Evolutionary conservation across 176 grass and related monocot genomes (phyloP).

Genomic region (Lolium perenne): DNA sequence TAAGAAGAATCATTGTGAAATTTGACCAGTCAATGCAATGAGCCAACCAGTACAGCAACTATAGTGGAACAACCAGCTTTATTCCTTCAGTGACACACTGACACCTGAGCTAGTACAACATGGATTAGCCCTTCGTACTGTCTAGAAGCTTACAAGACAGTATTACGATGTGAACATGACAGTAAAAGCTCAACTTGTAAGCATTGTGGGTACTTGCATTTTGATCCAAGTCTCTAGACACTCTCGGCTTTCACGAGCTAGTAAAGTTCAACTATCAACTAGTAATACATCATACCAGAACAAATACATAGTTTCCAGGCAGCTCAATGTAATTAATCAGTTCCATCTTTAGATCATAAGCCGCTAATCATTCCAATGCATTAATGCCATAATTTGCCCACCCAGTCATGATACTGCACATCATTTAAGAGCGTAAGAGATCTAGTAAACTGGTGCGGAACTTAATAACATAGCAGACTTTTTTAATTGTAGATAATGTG

Average conservation of each 20-base stretch:
- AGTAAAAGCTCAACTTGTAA: constrained; percentile 9
- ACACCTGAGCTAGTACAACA: constrained; percentile 1
- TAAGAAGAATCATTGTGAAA: constrained; percentile 34
- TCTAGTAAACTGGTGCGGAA: constrained; percentile 24
- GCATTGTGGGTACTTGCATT: constrained; percentile 41
- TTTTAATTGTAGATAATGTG: constrained; percentile 20
- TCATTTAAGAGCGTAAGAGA: constrained; percentile 13
- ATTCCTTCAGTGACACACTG: constrained; percentile 27
- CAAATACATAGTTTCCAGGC: constrained; percentile 1
- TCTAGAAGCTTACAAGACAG: constrained; percentile 27
- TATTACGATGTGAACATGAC: constrained; percentile 36
- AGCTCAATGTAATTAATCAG: neutral
- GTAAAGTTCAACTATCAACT: neutral
- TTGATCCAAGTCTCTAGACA: constrained; percentile 12
- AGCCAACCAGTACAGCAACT: constrained; percentile 15
- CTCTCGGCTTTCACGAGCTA: neutral
- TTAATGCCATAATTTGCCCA: neutral
- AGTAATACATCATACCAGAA: constrained; percentile 21
- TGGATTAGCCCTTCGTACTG: constrained; percentile 28
- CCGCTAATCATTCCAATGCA: neutral
- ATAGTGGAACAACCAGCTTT: constrained; percentile 48
- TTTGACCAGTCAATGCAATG: constrained; percentile 67
- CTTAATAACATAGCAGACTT: constrained; percentile 24
- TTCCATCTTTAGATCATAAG: constrained; percentile 2
- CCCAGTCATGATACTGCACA: constrained; percentile 16